phyloP scores from a whole-genome alignment of 495 filamentous ascomycete species.

The Chaetomidium leptoderma region DNA sequence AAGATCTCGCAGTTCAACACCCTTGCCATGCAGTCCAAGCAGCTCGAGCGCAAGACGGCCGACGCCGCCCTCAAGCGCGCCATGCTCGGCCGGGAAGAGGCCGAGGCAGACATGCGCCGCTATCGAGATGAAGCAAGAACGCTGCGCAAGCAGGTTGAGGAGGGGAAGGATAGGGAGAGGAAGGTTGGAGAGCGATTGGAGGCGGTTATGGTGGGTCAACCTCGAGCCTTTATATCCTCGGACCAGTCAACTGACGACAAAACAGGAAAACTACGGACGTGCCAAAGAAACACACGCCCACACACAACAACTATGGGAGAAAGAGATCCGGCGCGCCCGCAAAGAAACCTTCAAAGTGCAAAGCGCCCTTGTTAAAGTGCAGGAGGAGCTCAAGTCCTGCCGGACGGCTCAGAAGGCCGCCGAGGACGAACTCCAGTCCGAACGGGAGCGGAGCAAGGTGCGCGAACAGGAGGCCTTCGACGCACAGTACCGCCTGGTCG shows the following conservation, averaged over 20 bases:
- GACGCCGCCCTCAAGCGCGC: constrained; percentile 75
- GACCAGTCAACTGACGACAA: not conserved
- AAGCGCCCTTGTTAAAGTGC: constrained; percentile 67
- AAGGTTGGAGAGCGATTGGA: constrained; percentile 75
- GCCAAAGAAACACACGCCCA: constrained; percentile 72
- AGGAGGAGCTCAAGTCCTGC: constrained; percentile 74
- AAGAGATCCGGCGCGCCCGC: constrained; percentile 73
- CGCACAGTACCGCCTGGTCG: constrained; percentile 66
- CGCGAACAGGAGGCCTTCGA: constrained; percentile 74
- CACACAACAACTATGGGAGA: constrained; percentile 72
- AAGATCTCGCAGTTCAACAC: constrained; percentile 83
- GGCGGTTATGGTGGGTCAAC: constrained; percentile 58
- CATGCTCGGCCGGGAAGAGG: constrained; percentile 79
- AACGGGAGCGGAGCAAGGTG: constrained; percentile 46
- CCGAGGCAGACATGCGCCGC: constrained; percentile 61
- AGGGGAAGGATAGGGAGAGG: constrained; percentile 68
- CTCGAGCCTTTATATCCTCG: no score
- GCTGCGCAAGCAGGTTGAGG: constrained; percentile 57
- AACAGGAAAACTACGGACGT: constrained; percentile 68
- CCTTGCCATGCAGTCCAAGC: constrained; percentile 59
- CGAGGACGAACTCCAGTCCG: constrained; percentile 52
- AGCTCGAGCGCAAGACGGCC: constrained; percentile 54
- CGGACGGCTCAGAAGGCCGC: constrained; percentile 46
- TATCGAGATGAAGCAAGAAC: constrained; percentile 54
- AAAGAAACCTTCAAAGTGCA: constrained; percentile 84